Conservation (phyloP, 805 yeast species). For the Barnettozyma sucrosica region DNA sequence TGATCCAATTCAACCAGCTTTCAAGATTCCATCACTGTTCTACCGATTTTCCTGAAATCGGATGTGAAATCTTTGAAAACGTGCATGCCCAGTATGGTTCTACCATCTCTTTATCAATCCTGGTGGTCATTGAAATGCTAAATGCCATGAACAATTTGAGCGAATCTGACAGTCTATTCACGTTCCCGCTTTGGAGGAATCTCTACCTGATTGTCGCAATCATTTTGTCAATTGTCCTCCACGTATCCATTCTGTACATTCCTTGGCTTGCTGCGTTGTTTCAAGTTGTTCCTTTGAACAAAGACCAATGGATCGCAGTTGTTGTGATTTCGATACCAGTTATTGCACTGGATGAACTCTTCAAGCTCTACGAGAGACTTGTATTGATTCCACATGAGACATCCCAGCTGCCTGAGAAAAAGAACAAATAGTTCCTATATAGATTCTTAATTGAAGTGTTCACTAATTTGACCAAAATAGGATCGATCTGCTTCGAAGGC, state of each 20-base stretch:
- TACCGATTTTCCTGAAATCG: slow-evolving; percentile 27
- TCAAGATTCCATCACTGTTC: slow-evolving; percentile 33
- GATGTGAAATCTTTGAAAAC: slow-evolving; percentile 30
- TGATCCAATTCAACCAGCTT: slow-evolving; percentile 28
- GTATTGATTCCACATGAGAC: slow-evolving; percentile 8
- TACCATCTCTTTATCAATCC: slow-evolving; percentile 34
- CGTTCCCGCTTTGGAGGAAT: slow-evolving; percentile 35
- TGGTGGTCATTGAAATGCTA: slow-evolving; percentile 37
- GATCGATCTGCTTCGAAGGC: no score
- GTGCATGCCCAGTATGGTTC: slow-evolving; percentile 27
- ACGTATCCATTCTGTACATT: slow-evolving; percentile 29
- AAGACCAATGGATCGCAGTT: slow-evolving; percentile 33
- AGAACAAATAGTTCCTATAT: neutral
- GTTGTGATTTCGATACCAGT: slow-evolving; percentile 32
- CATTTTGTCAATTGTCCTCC: slow-evolving; percentile 30
- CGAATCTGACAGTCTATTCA: slow-evolving; percentile 32
- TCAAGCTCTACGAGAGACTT: slow-evolving; percentile 31
- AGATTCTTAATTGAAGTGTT: neutral
- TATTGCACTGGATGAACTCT: slow-evolving; percentile 32
- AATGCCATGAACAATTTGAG: slow-evolving; percentile 36
- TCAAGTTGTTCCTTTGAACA: slow-evolving; percentile 29
- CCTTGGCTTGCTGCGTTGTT: slow-evolving; percentile 31
- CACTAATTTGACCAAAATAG: no score
- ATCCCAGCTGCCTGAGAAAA: neutral
- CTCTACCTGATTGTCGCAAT: slow-evolving; percentile 33